phyloP scores from a whole-genome alignment of 2,329 filamentous ascomycete species.

The Didymella sp. region DNA sequence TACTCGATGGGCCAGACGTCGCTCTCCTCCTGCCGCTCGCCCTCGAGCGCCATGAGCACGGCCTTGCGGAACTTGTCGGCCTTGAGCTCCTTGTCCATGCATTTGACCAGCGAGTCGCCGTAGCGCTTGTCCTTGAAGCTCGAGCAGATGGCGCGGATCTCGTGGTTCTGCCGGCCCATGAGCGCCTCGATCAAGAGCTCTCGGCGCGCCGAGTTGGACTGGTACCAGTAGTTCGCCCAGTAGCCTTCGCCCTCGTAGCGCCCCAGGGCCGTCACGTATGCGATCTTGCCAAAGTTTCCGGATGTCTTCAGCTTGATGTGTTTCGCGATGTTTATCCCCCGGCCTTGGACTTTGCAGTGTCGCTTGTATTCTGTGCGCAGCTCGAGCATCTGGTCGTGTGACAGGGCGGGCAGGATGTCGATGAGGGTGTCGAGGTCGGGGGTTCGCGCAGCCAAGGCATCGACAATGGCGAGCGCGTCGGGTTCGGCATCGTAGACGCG shows the following conservation, averaged over 20 bases:
- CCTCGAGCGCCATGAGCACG: slow-evolving; percentile 82
- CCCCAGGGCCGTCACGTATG: slow-evolving; percentile 87
- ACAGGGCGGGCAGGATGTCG: slow-evolving; percentile 82
- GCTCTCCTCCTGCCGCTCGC: slow-evolving; percentile 80
- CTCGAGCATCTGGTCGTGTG: slow-evolving; percentile 86
- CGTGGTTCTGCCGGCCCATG: slow-evolving; percentile 88
- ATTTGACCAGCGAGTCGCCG: slow-evolving; percentile 76
- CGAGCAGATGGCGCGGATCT: slow-evolving; percentile 85
- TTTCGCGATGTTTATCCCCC: slow-evolving; percentile 84
- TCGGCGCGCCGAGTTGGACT: slow-evolving; percentile 80
- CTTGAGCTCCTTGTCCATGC: slow-evolving; percentile 91
- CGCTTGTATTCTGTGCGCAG: slow-evolving; percentile 90
- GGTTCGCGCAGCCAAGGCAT: slow-evolving; percentile 72
- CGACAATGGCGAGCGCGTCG: slow-evolving; percentile 77
- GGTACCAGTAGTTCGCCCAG: slow-evolving; percentile 99
- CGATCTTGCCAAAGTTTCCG: slow-evolving; percentile 84
- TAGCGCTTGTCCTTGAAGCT: slow-evolving; percentile 94
- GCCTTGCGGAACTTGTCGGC: slow-evolving; percentile 96
- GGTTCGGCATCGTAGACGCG: slow-evolving; percentile 83
- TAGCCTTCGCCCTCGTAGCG: slow-evolving; percentile 93
- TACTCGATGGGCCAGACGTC: slow-evolving; percentile 67
- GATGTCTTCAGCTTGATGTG: slow-evolving; percentile 83
- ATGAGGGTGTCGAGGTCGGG: slow-evolving; percentile 73
- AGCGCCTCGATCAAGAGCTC: slow-evolving; percentile 92
- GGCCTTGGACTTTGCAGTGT: slow-evolving; percentile 81